A percentile compares a stretch with the other conserved stretches of the same genome.
Conservation (phyloP, 495 filamentous ascomycete species). For the Xylaria flabelliformis region DNA sequence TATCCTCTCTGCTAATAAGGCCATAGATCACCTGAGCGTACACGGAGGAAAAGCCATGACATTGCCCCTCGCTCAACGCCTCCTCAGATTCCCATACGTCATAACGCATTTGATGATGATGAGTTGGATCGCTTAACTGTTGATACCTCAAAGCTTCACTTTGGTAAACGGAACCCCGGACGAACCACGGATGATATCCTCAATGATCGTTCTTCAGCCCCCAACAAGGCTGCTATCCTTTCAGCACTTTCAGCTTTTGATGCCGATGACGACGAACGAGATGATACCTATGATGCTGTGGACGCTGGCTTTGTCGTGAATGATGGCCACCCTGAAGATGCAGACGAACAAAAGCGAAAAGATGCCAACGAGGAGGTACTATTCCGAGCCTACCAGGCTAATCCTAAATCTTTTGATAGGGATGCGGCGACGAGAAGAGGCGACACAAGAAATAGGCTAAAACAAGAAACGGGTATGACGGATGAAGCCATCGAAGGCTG, state of each 20-base stretch:
- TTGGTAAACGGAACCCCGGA: conserved; percentile 72
- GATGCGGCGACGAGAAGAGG: conserved; percentile 71
- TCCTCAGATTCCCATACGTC: conserved; percentile 45
- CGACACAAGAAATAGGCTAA: conserved; percentile 65
- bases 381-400: conserved; percentile 69
- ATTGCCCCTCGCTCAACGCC: conserved; percentile 51
- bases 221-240: conserved; percentile 86
- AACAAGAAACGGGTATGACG: conserved; percentile 81
- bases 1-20: conserved; percentile 33
- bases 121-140: conserved; percentile 77
- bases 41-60: conserved; percentile 37
- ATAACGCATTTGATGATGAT: conserved; percentile 80
- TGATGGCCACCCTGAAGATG: conserved; percentile 43
- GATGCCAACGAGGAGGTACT: conserved; percentile 62
- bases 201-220: conserved; percentile 56
- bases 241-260: conserved; percentile 91
- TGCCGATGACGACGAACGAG: conserved; percentile 93
- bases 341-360: conserved; percentile 46
- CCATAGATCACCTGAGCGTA: conserved; percentile 34
- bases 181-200: conserved; percentile 68
- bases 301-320: conserved; percentile 92
- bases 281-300: conserved; percentile 92
- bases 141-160: conserved; percentile 66
- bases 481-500: conserved; percentile 96
- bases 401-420: conserved; percentile 69